Conservation (phyloP, 257 asterid species). For the Coffea canephora region DNA sequence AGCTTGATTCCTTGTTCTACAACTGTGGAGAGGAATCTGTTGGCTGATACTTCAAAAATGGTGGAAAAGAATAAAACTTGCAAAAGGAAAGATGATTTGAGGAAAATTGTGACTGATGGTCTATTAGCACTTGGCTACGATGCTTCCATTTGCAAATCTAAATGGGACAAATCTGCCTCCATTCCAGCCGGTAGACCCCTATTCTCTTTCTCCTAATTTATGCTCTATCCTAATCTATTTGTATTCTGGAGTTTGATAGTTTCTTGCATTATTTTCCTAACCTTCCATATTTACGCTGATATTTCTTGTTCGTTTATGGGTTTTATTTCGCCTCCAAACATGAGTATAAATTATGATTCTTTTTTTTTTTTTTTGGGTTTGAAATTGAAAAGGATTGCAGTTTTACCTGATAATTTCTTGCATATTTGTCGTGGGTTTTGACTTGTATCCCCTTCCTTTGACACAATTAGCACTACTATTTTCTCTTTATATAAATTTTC, state of each 20-base stretch:
- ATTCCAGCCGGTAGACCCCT: slow-evolving; percentile 71
- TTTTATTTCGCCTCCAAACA: background rate
- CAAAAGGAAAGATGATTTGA: slow-evolving; percentile 60
- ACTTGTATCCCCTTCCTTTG: background rate
- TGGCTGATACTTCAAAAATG: slow-evolving; percentile 72
- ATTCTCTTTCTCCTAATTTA: background rate
- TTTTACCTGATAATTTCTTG: background rate
- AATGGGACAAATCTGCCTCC: slow-evolving; percentile 79
- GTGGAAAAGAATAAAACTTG: slow-evolving; percentile 69
- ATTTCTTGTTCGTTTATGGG: background rate
- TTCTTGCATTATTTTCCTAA: background rate
- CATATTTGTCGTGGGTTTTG: background rate
- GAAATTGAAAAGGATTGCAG: background rate
- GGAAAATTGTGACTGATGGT: slow-evolving; percentile 63
- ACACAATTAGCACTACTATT: background rate
- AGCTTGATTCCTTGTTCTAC: slow-evolving; percentile 73
- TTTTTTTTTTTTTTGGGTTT: background rate
- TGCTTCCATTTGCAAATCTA: slow-evolving; percentile 79
- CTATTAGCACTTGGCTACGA: slow-evolving; percentile 59
- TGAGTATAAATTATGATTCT: background rate
- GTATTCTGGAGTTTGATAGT: background rate
- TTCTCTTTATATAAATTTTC: background rate
- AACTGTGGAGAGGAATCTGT: slow-evolving; percentile 65
- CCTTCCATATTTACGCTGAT: background rate
- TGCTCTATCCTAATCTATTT: background rate